Evolutionary conservation across 2,329 filamentous ascomycete species (phyloP).

Genomic region (Chrysoporthe austroafricana): DNA sequence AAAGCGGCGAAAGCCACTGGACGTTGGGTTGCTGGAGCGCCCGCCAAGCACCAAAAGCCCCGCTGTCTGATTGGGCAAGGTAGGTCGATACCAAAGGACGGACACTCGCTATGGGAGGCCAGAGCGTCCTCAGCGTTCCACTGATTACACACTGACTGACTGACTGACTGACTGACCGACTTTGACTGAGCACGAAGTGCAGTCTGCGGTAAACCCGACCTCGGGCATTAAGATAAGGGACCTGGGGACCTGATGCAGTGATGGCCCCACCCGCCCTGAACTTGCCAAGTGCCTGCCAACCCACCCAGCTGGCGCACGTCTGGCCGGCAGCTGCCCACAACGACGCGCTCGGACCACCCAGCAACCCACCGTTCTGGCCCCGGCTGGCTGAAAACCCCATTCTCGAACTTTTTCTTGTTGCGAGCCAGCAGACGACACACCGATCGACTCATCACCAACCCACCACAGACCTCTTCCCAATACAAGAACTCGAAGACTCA

Average conservation of each 20-base stretch:
- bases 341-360: conserved; percentile 10
- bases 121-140: not conserved
- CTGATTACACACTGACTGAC: not conserved
- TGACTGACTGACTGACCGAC: not conserved
- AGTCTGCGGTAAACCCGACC: not conserved
- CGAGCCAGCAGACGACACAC: conserved; percentile 21
- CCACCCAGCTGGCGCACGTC: not conserved
- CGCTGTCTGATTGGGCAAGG: conserved; percentile 25
- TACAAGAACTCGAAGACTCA: conserved; percentile 92
- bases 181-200: no score
- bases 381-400: conserved; percentile 33
- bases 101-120: not conserved
- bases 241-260: not conserved
- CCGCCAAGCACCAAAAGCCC: conserved; percentile 16
- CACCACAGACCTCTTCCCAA: conserved; percentile 23
- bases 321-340: not conserved
- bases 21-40: conserved; percentile 21
- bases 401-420: conserved; percentile 34
- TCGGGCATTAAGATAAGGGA: not conserved
- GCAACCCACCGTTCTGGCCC: conserved; percentile 23
- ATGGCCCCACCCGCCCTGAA: not conserved
- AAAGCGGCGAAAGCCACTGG: conserved; percentile 10
- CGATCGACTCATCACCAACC: conserved; percentile 37
- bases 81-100: not conserved
- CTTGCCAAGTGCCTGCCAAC: not conserved